Conservation (phyloP, 352 stramenopile genomes). For the Hyaloperonospora brassicae region DNA sequence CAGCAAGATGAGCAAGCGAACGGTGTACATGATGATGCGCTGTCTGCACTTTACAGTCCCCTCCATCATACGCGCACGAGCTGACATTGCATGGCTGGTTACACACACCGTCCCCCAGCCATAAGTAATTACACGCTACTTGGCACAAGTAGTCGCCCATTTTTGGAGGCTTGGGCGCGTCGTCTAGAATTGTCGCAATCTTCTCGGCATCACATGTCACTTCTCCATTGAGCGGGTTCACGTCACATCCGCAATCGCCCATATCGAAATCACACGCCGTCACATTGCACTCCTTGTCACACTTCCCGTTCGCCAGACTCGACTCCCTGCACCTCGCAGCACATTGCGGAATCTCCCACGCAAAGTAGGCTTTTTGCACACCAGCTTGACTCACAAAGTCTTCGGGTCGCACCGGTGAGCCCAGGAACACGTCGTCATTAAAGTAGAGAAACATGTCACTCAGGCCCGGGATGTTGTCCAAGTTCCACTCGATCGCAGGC, state of each 20-base stretch:
- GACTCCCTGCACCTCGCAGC: constrained; percentile 61
- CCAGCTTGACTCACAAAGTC: constrained; percentile 87
- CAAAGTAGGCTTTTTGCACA: constrained; percentile 88
- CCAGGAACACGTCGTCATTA: constrained; percentile 95
- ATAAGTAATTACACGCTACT: constrained; percentile 63
- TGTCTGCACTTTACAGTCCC: constrained; percentile 53
- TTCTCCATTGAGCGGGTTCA: constrained; percentile 33
- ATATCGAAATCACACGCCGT: constrained; percentile 88
- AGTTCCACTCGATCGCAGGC: constrained; percentile 89
- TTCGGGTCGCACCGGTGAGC: constrained; percentile 74
- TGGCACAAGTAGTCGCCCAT: constrained; percentile 57
- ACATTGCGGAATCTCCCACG: constrained; percentile 90
- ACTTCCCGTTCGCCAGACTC: constrained; percentile 77
- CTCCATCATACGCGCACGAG: constrained; percentile 77
- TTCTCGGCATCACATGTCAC: constrained; percentile 54
- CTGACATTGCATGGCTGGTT: constrained; percentile 73
- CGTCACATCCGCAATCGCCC: constrained; percentile 87
- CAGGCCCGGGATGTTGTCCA: constrained; percentile 90
- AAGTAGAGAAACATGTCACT: constrained; percentile 93
- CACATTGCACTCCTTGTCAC: constrained; percentile 86
- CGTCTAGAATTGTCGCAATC: constrained; percentile 52
- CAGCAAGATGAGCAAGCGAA: constrained; percentile 9
- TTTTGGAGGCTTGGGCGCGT: constrained; percentile 34
- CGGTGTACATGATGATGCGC: constrained; percentile 10
- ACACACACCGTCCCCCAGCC: constrained; percentile 78